Evolutionary conservation across 768 basidiomycete genomes (phyloP).

Genomic region (Psilocybe cyanescens): DNA sequence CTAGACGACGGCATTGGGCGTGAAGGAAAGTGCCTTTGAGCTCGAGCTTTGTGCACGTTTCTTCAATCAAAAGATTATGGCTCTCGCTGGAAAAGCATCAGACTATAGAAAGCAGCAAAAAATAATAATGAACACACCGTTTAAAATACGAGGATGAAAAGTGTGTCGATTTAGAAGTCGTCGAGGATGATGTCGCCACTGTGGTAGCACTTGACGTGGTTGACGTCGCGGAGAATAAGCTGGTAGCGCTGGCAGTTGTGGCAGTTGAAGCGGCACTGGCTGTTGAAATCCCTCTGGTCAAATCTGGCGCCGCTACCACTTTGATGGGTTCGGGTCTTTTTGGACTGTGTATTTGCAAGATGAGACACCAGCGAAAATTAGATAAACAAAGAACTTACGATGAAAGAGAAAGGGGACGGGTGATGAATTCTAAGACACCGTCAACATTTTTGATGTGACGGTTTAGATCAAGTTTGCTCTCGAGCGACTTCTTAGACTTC

Average conservation of each 20-base stretch:
- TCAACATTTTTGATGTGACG: constrained; percentile 16
- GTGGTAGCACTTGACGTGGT: constrained; percentile 14
- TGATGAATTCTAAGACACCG: constrained; percentile 13
- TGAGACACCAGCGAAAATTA: neutral
- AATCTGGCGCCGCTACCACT: neutral
- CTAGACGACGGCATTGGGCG: constrained; percentile 19
- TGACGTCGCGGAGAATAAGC: constrained; percentile 15
- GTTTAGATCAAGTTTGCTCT: constrained; percentile 20
- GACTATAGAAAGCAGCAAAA: neutral
- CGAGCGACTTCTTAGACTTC: constrained; percentile 18
- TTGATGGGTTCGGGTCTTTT: constrained; percentile 10
- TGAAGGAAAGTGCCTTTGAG: constrained; percentile 20
- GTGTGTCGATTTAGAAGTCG: constrained; percentile 10
- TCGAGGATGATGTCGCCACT: constrained; percentile 6
- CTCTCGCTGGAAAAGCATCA: constrained; percentile 12
- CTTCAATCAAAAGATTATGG: constrained; percentile 19
- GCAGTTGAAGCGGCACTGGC: constrained; percentile 7
- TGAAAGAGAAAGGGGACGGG: constrained; percentile 11
- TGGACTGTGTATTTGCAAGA: neutral
- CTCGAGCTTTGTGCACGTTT: constrained; percentile 17
- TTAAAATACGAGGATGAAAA: constrained; percentile 22
- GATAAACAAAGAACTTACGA: neutral
- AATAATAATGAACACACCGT: constrained; percentile 8
- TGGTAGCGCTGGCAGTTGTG: constrained; percentile 9
- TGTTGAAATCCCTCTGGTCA: constrained; percentile 4